phyloP scores from a whole-genome alignment of 2,329 filamentous ascomycete species.

The Penicillium sp. region DNA sequence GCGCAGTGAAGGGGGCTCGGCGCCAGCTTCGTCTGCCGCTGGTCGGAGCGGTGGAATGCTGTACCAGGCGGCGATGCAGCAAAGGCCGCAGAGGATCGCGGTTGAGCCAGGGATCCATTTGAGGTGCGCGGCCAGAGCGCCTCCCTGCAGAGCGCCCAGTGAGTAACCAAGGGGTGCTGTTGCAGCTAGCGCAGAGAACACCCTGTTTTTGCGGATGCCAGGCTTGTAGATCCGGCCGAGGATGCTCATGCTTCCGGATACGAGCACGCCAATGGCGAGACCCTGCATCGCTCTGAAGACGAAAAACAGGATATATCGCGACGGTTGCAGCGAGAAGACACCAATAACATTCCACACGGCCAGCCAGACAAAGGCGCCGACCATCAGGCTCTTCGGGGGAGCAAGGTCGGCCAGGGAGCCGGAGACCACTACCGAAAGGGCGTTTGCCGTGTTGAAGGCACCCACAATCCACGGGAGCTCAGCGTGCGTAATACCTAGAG shows the following conservation, averaged over 20 bases:
- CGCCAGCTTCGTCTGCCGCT: constrained; percentile 34
- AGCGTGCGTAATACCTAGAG: constrained; percentile 45
- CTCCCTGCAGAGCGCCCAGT: constrained; percentile 50
- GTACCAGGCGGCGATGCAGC: constrained; percentile 43
- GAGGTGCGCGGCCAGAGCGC: constrained; percentile 45
- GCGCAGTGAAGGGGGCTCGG: constrained; percentile 35
- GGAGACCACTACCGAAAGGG: constrained; percentile 49
- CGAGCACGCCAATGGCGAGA: constrained; percentile 54
- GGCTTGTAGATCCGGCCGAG: constrained; percentile 53
- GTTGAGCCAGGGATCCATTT: constrained; percentile 53
- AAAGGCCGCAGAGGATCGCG: constrained; percentile 45
- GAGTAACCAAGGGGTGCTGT: constrained; percentile 52
- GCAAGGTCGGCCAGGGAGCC: constrained; percentile 45
- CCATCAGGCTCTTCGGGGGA: constrained; percentile 48
- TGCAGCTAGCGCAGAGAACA: constrained; percentile 56
- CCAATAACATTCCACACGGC: constrained; percentile 47
- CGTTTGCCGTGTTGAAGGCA: constrained; percentile 48
- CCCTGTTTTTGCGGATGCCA: constrained; percentile 53
- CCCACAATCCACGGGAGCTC: constrained; percentile 52
- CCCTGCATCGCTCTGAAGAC: constrained; percentile 50
- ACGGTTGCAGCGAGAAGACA: constrained; percentile 43
- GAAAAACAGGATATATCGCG: constrained; percentile 40
- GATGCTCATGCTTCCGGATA: constrained; percentile 56
- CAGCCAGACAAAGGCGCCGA: constrained; percentile 50
- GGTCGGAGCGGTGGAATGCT: constrained; percentile 46